Evolutionary conservation across 169 alveolate genomes (phyloP), one percentile per base, ranked within the genome.

Genomic region (Besnoitia besnoiti): DNA sequence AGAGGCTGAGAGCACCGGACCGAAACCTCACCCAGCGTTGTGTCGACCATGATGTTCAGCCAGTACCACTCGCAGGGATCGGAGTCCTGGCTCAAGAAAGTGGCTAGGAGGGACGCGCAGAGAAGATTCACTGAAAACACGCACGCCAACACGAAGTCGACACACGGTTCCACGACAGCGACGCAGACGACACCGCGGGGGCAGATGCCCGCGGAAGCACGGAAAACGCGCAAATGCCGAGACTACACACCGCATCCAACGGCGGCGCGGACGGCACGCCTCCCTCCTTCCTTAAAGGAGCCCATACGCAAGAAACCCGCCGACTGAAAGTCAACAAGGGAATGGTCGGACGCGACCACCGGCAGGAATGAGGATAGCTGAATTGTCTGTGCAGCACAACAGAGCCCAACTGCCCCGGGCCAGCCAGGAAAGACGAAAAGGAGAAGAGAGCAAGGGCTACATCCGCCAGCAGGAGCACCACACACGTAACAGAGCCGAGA

Each of bases 31-130:
- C 91, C 91, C 40, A 85, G 33, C 3, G 91, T 73, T 47, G 91
- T 85, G 33, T 91, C 94, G n/a, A 91, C 89, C 59, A 91, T 75
- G 0, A 91, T 91, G 85, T 91, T 91, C 16, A 91, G 59, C 92
- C 91, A 85, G 59, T 91, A 91, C 94, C 94, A 84, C 59, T 59
- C 91, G 59, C 94, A 91, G 7, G 85, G 90, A 55, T 91, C 94
- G 14, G 75, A 27, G 55, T 61, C 85, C 37, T 40, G n/a, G 33
- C 14, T 47, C 59, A 55, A 21, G 59, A 37, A 30, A 0, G 92
- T 33, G 4, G 92, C 55, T 40, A 88, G 1, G 8, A 88, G 51
- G 27, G 85, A 67, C 73, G 92, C 92, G 62, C 85, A 67, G 33
- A 67, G 47, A 16, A 88, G 39, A 44, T 88, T 88, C 50, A 88